phyloP scores from a whole-genome alignment of 306 rosid genomes.

The Oemleria cerasiformis region DNA sequence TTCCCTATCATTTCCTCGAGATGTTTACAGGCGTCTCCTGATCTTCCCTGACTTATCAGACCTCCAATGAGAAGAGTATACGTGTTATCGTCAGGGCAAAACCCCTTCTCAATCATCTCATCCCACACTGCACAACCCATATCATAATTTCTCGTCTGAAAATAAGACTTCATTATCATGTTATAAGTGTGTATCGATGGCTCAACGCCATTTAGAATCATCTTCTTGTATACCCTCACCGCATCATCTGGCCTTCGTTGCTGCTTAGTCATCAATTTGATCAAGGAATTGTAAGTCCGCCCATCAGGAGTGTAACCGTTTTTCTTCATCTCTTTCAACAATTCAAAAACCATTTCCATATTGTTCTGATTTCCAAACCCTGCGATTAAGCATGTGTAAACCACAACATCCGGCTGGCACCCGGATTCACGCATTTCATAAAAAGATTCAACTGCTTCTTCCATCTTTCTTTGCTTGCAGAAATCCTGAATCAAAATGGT shows the following conservation, averaged over 20 bases:
- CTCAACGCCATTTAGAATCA: constrained; percentile 58
- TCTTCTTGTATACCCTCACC: constrained; percentile 61
- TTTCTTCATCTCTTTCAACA: constrained; percentile 62
- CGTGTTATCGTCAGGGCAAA: constrained; percentile 81
- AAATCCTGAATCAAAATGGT: constrained; percentile 63
- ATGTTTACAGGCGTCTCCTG: constrained; percentile 65
- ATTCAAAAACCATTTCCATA: constrained; percentile 56
- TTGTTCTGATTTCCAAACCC: constrained; percentile 83
- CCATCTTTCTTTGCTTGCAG: constrained; percentile 66
- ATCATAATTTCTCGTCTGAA: constrained; percentile 57
- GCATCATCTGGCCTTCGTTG: constrained; percentile 82
- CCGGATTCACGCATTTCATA: constrained; percentile 60
- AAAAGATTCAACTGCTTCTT: constrained; percentile 59
- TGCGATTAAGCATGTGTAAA: constrained; percentile 73
- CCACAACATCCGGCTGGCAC: constrained; percentile 54
- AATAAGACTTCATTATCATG: constrained; percentile 90
- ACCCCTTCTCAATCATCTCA: constrained; percentile 69
- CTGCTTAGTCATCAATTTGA: constrained; percentile 67
- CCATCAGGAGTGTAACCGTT: constrained; percentile 70
- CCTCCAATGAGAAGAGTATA: constrained; percentile 74
- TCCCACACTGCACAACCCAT: constrained; percentile 65
- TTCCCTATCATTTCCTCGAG: constrained; percentile 82
- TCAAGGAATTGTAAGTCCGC: constrained; percentile 68
- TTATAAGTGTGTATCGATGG: constrained; percentile 79
- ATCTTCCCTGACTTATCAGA: constrained; percentile 68